Evolutionary conservation across 331 rosid genomes (phyloP).

Genomic region (Spiraea crenata): DNA sequence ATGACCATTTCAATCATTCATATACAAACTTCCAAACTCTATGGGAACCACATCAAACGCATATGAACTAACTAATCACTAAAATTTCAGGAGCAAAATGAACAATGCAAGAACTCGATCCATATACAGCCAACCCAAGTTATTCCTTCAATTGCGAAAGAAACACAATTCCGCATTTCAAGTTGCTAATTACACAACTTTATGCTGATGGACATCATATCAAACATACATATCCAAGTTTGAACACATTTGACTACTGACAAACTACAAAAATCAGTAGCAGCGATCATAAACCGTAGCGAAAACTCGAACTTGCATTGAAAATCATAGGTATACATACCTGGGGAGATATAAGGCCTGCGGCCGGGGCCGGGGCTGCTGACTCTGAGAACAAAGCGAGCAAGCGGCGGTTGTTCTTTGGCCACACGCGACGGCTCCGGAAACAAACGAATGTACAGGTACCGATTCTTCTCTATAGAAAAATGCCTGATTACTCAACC

Average conservation of each 20-base stretch:
- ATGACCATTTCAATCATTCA: not conserved
- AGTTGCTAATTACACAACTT: not conserved
- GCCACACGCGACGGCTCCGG: slow-evolving; percentile 70
- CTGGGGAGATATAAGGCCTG: slow-evolving; percentile 58
- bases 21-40: not conserved
- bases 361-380: slow-evolving; percentile 55
- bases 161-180: not conserved
- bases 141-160: not conserved
- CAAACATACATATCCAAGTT: not conserved
- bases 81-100: not conserved
- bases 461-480: slow-evolving; percentile 68
- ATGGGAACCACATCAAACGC: not conserved
- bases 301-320: not conserved
- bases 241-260: not conserved
- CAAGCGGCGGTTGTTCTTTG: slow-evolving; percentile 77
- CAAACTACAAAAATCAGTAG: not conserved
- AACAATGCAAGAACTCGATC: not conserved
- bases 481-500: slow-evolving; percentile 46
- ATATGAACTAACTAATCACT: not conserved
- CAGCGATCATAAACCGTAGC: not conserved
- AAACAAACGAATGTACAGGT: slow-evolving; percentile 62
- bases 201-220: not conserved
- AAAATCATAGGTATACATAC: slow-evolving; percentile 28
- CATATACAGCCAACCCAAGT: not conserved
- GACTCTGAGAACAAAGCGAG: slow-evolving; percentile 72